phyloP scores from a whole-genome alignment of 2,329 filamentous ascomycete species.

The Hymenoscyphus linearis region DNA sequence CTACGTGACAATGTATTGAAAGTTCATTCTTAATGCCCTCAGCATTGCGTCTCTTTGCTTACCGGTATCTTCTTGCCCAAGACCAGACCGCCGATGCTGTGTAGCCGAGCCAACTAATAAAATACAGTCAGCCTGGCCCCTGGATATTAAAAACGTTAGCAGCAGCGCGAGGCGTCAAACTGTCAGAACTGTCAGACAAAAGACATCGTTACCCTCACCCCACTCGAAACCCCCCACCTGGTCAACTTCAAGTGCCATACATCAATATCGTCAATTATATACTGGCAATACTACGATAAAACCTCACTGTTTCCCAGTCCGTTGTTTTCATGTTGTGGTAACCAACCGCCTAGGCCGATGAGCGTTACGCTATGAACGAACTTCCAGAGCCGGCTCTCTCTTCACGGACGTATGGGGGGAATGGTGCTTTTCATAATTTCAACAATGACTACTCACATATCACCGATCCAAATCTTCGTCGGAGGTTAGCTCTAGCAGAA shows the following conservation, averaged over 20 bases:
- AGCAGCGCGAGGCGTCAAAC: not conserved
- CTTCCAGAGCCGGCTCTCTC: slow-evolving; percentile 24
- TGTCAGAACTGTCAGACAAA: not conserved
- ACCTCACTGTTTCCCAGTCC: not conserved
- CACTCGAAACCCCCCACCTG: not conserved
- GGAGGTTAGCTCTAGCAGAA: slow-evolving; percentile 70
- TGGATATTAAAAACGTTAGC: not conserved
- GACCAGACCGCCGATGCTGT: not conserved
- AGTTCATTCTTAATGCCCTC: not conserved
- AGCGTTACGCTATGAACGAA: slow-evolving; percentile 14
- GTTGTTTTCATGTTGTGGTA: not conserved
- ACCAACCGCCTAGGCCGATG: slow-evolving; percentile 9
- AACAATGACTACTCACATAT: slow-evolving; percentile 48
- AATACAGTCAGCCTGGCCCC: not conserved
- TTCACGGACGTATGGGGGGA: slow-evolving; percentile 51
- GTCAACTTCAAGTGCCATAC: not conserved
- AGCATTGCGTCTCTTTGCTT: not conserved
- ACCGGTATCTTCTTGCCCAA: not conserved
- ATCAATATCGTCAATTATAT: not conserved
- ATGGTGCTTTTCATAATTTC: slow-evolving; percentile 69
- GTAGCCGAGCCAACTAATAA: not conserved
- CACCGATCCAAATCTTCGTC: slow-evolving; percentile 68
- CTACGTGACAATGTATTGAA: not conserved
- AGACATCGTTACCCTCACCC: not conserved
- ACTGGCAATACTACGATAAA: not conserved